Base-by-base conservation (phyloP, 2,329 filamentous ascomycete species). In the Colletotrichum shisoi region DNA sequence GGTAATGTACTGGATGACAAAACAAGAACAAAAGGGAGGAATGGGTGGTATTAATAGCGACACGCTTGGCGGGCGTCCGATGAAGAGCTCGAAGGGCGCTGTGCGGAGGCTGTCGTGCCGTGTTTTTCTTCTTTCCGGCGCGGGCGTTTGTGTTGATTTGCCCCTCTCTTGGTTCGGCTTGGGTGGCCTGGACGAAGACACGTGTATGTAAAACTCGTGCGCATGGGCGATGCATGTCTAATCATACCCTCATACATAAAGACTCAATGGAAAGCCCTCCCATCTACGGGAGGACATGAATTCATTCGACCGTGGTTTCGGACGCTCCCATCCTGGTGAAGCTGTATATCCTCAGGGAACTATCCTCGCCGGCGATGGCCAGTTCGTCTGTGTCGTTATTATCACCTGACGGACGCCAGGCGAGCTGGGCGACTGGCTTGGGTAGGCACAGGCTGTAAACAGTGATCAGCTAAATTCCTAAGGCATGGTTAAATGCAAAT, bases 381-480 rank as follows among this genome's bases (percentile, higher is more conserved):
- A 87, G 73, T 13, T 76, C 73, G 34, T 75, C 69, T n/a, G 68
- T 67, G 3, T 57, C 52, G 1, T 62, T 51, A 57, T 63, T 40
- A 49, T 67, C 62, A 15, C 59, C 69, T 15, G 71, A 69, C 5
- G 90, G 90, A 69, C 87, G 84, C 91, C 91, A 94, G 8, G 88
- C 83, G 42, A 94, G 79, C 74, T 91, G 88, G 27, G 87, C 83
- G 24, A 92, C 84, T 2, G 89, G 79, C 74, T 85, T 91, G 27
- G 89, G 88, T 1, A 91, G 84, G 49, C 82, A 85, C 57, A 85
- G 73, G 8, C 84, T 86, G 39, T 42, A 68, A 4, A 57, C 2
- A 51, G 3, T 4, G 31, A 64, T 76, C 51, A 74, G 72, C 13
- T 54, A 9, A 15, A 51, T 13, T 34, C 9, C 49, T 3, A 21